Conservation (phyloP, 345 rosid species). For the Crucihimalaya himalaica region DNA sequence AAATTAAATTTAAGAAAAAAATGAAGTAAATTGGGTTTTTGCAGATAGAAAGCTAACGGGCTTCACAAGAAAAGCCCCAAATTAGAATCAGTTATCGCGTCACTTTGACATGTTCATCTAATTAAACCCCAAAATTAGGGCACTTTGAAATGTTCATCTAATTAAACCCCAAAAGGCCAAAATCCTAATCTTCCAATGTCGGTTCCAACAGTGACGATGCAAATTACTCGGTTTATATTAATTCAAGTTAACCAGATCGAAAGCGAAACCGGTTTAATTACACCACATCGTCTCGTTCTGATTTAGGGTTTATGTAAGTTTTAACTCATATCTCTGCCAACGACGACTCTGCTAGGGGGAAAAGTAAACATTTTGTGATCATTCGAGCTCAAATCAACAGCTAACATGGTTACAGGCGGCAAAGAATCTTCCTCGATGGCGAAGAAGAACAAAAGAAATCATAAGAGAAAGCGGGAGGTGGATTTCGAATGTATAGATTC, state of each 20-base stretch:
- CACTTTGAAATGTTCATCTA: neutral
- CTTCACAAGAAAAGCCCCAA: neutral
- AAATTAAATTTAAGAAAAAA: neutral
- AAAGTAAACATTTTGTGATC: neutral
- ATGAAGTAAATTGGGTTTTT: neutral
- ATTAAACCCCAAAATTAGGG: neutral
- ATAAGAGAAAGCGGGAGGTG: slow-evolving; percentile 42
- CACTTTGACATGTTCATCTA: neutral
- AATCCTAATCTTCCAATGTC: neutral
- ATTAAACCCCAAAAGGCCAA: neutral
- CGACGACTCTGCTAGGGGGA: slow-evolving; percentile 6
- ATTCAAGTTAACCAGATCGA: neutral
- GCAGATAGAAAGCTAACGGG: neutral
- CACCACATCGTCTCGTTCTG: neutral
- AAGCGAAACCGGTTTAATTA: slow-evolving; percentile 3
- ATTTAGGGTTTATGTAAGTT: slow-evolving; percentile 35
- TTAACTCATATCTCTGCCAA: slow-evolving; percentile 4
- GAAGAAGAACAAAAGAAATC: slow-evolving; percentile 38
- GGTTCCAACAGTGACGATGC: neutral
- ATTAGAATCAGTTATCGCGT: neutral
- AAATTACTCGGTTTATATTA: neutral
- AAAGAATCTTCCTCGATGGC: slow-evolving; percentile 18
- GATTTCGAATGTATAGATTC: slow-evolving; percentile 55
- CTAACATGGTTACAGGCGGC: neutral
- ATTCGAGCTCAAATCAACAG: slow-evolving; percentile 1